These are phyloP conservation scores for Dimargaris verticillata DNA, from an alignment of 192 early-diverging fungal genomes.

Conservation along the genomic window DNA sequence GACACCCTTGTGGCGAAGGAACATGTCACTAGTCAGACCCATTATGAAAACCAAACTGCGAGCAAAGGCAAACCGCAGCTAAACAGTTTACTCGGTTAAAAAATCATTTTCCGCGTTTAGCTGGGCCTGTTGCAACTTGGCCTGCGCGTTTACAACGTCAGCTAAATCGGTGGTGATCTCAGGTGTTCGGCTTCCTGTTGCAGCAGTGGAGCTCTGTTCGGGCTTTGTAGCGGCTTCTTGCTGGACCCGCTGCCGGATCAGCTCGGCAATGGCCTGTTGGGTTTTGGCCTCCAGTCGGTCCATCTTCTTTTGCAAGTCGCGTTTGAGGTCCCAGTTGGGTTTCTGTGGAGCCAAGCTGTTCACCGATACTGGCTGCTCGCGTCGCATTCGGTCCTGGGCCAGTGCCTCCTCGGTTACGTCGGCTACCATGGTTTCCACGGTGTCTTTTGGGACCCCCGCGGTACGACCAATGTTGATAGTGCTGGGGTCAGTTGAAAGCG, in stretches of 20 bases:
- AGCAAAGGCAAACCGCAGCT: too few species aligned
- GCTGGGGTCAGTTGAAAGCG: too few species aligned
- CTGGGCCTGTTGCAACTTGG: background rate
- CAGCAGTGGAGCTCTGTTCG: too few species aligned
- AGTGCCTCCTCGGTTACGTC: background rate
- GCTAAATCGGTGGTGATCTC: slow-evolving; percentile 11
- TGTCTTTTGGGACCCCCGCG: background rate
- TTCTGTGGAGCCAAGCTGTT: slow-evolving; percentile 58
- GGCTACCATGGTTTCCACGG: background rate
- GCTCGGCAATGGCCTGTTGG: slow-evolving; percentile 48
- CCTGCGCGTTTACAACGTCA: slow-evolving; percentile 14
- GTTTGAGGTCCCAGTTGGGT: slow-evolving; percentile 81
- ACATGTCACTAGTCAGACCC: too few species aligned
- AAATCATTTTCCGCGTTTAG: background rate
- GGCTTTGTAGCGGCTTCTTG: slow-evolving; percentile 8
- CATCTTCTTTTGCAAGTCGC: slow-evolving; percentile 65
- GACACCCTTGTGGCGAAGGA: too few species aligned
- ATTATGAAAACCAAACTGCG: too few species aligned
- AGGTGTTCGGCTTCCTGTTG: too few species aligned
- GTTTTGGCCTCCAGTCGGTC: slow-evolving; percentile 54
- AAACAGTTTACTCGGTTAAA: background rate
- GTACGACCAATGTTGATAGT: background rate
- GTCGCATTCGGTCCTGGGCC: background rate
- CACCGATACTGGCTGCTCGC: background rate
- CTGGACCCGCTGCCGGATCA: slow-evolving; percentile 45